Conservation (phyloP, 805 yeast species). For the Metschnikowia sp. region DNA sequence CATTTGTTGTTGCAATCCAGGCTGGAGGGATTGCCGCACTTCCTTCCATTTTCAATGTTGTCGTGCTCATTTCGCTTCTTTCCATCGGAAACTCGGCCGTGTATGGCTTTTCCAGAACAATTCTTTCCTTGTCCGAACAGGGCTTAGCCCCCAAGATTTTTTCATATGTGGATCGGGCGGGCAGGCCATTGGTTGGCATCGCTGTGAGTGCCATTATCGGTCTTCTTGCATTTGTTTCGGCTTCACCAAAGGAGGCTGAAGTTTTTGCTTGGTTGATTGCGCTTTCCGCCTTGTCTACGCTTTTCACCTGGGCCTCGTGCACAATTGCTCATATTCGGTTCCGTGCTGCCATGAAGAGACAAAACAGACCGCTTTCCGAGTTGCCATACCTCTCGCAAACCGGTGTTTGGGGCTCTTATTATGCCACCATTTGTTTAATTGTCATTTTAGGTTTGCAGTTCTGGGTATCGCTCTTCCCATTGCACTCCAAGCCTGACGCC, state of each 20-base stretch:
- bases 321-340: slow-evolving; percentile 40
- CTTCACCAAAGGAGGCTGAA: slow-evolving; percentile 33
- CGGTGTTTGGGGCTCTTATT: slow-evolving; percentile 33
- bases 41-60: slow-evolving; percentile 42
- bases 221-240: slow-evolving; percentile 38
- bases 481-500: slow-evolving; percentile 22
- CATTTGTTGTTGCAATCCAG: slow-evolving; percentile 42
- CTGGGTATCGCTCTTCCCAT: slow-evolving; percentile 27
- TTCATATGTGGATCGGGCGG: slow-evolving; percentile 36
- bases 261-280: slow-evolving; percentile 42
- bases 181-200: slow-evolving; percentile 40
- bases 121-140: slow-evolving; percentile 38
- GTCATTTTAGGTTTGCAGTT: slow-evolving; percentile 25
- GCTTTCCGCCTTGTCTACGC: slow-evolving; percentile 40
- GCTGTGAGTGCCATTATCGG: slow-evolving; percentile 32
- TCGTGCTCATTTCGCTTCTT: slow-evolving; percentile 38
- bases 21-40: slow-evolving; percentile 39
- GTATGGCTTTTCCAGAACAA: slow-evolving; percentile 42
- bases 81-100: slow-evolving; percentile 44
- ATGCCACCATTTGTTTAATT: slow-evolving; percentile 22
- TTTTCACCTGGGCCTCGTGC: slow-evolving; percentile 43
- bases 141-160: slow-evolving; percentile 37
- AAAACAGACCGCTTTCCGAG: slow-evolving; percentile 41
- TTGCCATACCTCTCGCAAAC: slow-evolving; percentile 55
- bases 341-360: slow-evolving; percentile 38